Percentiles rank a stretch among this genome's conserved stretches.
phyloP scores from a whole-genome alignment of 192 early-diverging fungal species.

The Phlyctochytrium arcticum region DNA sequence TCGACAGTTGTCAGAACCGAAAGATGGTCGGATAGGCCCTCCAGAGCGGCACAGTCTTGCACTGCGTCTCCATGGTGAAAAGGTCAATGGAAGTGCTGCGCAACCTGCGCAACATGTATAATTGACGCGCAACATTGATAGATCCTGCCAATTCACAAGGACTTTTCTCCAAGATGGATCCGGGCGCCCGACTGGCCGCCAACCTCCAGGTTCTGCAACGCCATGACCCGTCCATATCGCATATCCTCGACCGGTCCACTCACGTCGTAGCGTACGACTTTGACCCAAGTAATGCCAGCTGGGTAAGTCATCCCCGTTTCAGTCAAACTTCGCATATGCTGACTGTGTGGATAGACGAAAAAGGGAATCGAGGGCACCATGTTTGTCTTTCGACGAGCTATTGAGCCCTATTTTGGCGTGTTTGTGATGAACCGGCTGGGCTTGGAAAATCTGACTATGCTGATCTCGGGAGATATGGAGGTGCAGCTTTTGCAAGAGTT shows the following conservation, averaged over 20 bases:
- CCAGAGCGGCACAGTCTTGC: too few species aligned
- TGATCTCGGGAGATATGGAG: constrained; percentile 66
- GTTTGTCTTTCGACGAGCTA: constrained; percentile 77
- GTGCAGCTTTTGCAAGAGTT: constrained; percentile 79
- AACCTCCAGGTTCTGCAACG: constrained; percentile 82
- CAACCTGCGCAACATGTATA: too few species aligned
- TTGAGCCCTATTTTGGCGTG: constrained; percentile 60
- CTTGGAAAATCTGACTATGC: constrained; percentile 73
- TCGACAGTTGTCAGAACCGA: too few species aligned
- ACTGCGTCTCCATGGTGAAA: too few species aligned
- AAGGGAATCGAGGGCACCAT: constrained; percentile 87
- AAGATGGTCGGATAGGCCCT: too few species aligned
- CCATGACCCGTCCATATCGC: constrained; percentile 72
- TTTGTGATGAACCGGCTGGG: constrained; percentile 85
- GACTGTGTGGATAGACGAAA: constrained; percentile 59
- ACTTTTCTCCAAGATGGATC: too few species aligned
- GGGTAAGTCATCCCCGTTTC: constrained; percentile 61
- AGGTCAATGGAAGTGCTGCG: too few species aligned
- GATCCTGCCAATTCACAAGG: too few species aligned
- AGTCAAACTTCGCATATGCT: neutral
- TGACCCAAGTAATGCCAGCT: constrained; percentile 60
- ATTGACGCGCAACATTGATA: too few species aligned
- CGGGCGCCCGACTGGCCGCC: constrained; percentile 53
- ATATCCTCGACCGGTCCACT: constrained; percentile 77
- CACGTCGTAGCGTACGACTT: constrained; percentile 91